Base-by-base conservation (phyloP, 208 protist species). In the Trypanosoma caninum region DNA sequence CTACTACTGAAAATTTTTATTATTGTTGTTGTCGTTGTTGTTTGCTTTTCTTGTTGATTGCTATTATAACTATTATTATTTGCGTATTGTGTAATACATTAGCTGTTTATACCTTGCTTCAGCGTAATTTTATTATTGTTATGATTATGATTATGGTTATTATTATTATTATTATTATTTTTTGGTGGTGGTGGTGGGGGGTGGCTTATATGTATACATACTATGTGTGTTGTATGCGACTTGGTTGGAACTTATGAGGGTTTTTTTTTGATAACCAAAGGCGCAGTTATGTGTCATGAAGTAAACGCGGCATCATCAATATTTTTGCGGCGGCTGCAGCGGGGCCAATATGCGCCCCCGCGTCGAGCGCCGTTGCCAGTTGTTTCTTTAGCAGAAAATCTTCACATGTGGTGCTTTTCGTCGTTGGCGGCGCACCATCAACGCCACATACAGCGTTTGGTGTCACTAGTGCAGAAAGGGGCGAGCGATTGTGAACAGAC, bases 361-460 rank as follows among this genome's bases (percentile, higher is more conserved):
- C 3, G 14, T 6, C 53, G 31, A 0, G 53, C 46, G 27, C 34
- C 38, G 7, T 6, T 54, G 3, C 46, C 22, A 1, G 25, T 30
- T 11, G 10, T 18, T 22, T 40, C 51, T 0, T 16, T 23, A 34
- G 6, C 11, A 11, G 22, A 45, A 11, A 56, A 35, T 14, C 33
- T 64, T 30, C 48, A 48, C n/a, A 59, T 72, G 8, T 50, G 42
- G 51, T 34, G 37, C 30, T 35, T 65, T 27, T 72, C 65, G 0
- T 57, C 65, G 34, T 42, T 72, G 3, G 3, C 13, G 6, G 25
- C 33, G 23, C 50, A 64, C 40, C 65, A 72, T 28, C 65, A 64
- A 27, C 48, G 28, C 1, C 65, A 65, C 11, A 33, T 72, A 11
- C 48, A 23, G 13, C 56, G 34, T 2, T 42, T 72, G 8, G 31